Conservation (phyloP, 805 yeast species). For the Zygosaccharomyces rouxii region DNA sequence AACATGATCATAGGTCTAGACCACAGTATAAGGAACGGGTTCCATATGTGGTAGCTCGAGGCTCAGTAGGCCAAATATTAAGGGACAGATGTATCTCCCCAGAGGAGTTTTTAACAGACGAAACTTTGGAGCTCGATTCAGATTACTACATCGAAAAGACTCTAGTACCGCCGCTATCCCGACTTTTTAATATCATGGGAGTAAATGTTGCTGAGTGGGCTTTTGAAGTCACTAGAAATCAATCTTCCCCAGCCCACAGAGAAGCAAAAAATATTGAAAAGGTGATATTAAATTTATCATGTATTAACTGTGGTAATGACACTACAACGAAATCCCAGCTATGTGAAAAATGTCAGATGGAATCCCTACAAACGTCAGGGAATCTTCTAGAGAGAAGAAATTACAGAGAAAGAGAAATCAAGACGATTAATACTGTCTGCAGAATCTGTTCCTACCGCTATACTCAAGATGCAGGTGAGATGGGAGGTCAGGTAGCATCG, state of each 20-base stretch:
- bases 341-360: conserved; percentile 35
- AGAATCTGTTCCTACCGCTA: conserved; percentile 34
- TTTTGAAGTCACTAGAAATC: conserved; percentile 50
- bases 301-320: conserved; percentile 31
- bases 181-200: conserved; percentile 79
- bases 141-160: conserved; percentile 83
- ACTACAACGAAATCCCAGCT: conserved; percentile 25
- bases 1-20: conserved; percentile 63
- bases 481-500: conserved; percentile 29
- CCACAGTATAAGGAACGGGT: conserved; percentile 89
- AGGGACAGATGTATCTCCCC: conserved; percentile 81
- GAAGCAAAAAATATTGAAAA: conserved; percentile 11
- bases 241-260: conserved; percentile 1
- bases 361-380: conserved; percentile 38
- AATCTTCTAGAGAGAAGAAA: conserved; percentile 27
- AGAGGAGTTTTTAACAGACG: conserved; percentile 52
- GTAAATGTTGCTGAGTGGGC: conserved; percentile 79
- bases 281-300: conserved; percentile 27
- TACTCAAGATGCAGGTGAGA: conserved; percentile 25
- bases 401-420: conserved; percentile 28
- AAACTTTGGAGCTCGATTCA: conserved; percentile 54
- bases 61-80: conserved; percentile 50
- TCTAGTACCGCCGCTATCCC: conserved; percentile 82
- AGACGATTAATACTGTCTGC: conserved; percentile 35
- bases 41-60: conserved; percentile 74